phyloP scores from a whole-genome alignment of 352 stramenopile genomes.

The Phytophthora europaea region DNA sequence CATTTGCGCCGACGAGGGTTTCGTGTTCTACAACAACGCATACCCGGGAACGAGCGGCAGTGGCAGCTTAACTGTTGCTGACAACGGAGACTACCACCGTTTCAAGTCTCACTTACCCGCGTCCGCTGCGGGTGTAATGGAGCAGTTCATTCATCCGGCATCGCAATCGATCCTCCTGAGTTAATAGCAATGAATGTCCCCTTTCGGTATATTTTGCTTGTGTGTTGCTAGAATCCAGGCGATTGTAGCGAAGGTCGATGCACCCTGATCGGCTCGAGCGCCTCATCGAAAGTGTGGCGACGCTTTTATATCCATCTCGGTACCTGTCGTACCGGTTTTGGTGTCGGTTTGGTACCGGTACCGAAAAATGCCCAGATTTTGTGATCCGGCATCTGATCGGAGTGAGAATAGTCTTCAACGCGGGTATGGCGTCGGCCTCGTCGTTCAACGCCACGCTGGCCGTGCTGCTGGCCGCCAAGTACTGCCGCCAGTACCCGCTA shows the following conservation, averaged over 20 bases:
- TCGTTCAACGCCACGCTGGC: constrained; percentile 68
- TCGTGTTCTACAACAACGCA: background rate
- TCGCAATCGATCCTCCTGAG: background rate
- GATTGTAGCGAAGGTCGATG: no score
- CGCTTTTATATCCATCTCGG: no score
- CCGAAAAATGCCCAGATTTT: no score
- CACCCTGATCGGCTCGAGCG: no score
- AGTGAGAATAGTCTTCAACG: no score
- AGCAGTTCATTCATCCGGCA: background rate
- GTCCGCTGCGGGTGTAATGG: background rate
- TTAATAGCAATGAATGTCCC: background rate
- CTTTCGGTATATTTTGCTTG: background rate
- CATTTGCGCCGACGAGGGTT: background rate
- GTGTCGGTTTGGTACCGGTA: no score
- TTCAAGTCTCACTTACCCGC: background rate
- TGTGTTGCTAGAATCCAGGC: no score
- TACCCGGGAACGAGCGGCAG: constrained; percentile 1
- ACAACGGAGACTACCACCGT: background rate
- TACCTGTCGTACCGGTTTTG: no score
- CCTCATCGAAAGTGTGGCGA: no score
- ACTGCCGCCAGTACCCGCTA: constrained; percentile 73
- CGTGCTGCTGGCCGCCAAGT: constrained; percentile 83
- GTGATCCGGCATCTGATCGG: no score
- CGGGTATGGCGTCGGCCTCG: constrained; percentile 37
- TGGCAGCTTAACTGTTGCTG: background rate